Evolutionary conservation across 768 basidiomycete species (phyloP).

Genomic region (Amanita polypyramis): DNA sequence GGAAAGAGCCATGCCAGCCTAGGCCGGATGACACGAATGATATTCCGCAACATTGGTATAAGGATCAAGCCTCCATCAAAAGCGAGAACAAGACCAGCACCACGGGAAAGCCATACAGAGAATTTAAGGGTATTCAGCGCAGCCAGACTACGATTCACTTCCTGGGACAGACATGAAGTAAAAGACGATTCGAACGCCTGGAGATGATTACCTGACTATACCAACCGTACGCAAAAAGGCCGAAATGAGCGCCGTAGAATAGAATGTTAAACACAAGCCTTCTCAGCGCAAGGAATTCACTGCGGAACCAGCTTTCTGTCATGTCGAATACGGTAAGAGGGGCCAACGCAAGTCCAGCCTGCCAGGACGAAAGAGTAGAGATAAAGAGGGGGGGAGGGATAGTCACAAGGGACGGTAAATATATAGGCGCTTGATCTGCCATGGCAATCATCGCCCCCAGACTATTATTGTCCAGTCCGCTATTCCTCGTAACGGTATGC

Average conservation of each 20-base stretch:
- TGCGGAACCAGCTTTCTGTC: constrained; percentile 63
- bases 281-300: constrained; percentile 53
- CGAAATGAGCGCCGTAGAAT: constrained; percentile 72
- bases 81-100: constrained; percentile 85
- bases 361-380: constrained; percentile 31
- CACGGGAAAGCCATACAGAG: constrained; percentile 87
- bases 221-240: constrained; percentile 83
- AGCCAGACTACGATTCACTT: constrained; percentile 48
- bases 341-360: constrained; percentile 35
- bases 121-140: constrained; percentile 71
- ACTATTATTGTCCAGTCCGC: neutral
- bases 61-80: constrained; percentile 81
- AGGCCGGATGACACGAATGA: constrained; percentile 78
- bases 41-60: constrained; percentile 82
- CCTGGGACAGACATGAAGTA: constrained; percentile 25
- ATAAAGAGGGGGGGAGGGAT: constrained; percentile 13
- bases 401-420: constrained; percentile 16
- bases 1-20: constrained; percentile 76
- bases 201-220: constrained; percentile 51
- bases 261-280: constrained; percentile 65
- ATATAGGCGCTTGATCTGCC: constrained; percentile 14
- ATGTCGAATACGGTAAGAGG: constrained; percentile 26
- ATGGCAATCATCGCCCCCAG: constrained; percentile 17
- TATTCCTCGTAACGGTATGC: constrained; percentile 89
- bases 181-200: neutral